These are phyloP conservation scores for Wickerhamomyces bovis DNA, from an alignment of 805 yeast species.

Conservation along the genomic window DNA sequence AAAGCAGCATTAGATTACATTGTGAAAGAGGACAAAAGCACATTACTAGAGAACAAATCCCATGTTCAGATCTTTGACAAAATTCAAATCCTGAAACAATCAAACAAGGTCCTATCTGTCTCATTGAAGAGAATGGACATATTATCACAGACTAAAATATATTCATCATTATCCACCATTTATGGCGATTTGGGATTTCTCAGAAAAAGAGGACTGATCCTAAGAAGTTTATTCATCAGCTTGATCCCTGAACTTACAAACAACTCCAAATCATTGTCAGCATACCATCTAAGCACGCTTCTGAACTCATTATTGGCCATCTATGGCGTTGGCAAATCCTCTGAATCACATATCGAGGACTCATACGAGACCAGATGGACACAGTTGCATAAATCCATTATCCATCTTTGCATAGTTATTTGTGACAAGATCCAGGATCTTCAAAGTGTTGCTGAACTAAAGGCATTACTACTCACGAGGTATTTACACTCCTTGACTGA, in stretches of 20 bases:
- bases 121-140: constrained; percentile 41
- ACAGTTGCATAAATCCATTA: constrained; percentile 47
- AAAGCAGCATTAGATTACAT: constrained; percentile 36
- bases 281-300: constrained; percentile 33
- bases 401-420: constrained; percentile 46
- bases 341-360: constrained; percentile 25
- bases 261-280: not conserved
- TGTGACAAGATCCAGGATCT: constrained; percentile 46
- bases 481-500: constrained; percentile 47
- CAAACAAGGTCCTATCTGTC: constrained; percentile 40
- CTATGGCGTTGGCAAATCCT: constrained; percentile 46
- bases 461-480: constrained; percentile 49
- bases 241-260: constrained; percentile 35
- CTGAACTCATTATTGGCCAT: constrained; percentile 43
- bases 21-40: constrained; percentile 31
- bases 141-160: constrained; percentile 53
- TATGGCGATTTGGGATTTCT: constrained; percentile 54
- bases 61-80: constrained; percentile 21
- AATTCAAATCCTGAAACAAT: constrained; percentile 41
- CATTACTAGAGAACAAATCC: constrained; percentile 5
- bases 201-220: constrained; percentile 65
- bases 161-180: constrained; percentile 58
- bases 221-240: constrained; percentile 57
- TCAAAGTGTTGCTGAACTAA: constrained; percentile 38
- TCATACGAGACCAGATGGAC: constrained; percentile 43